These are phyloP conservation scores for Cadophora malorum DNA, from an alignment of 2,329 filamentous ascomycete species.

Conservation along the genomic window DNA sequence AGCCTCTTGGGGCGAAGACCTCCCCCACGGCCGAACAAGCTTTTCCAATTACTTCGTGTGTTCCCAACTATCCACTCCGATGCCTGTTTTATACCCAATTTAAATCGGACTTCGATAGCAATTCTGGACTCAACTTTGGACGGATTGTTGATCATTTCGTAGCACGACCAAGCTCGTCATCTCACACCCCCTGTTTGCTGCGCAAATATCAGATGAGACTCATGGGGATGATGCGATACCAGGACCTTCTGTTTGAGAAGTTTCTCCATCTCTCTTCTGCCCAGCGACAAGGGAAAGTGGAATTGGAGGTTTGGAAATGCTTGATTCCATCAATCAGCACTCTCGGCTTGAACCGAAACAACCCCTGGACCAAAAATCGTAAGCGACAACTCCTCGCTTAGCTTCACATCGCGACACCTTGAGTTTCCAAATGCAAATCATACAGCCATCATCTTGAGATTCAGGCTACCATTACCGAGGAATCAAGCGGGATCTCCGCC, in stretches of 20 bases:
- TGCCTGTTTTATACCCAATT: neutral
- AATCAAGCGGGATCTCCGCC: conserved; percentile 23
- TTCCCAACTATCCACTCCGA: neutral
- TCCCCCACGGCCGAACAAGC: neutral
- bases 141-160: neutral
- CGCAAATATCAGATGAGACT: neutral
- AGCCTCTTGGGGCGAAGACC: neutral
- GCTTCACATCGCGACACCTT: conserved; percentile 26
- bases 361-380: conserved; percentile 3
- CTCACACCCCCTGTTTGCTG: neutral
- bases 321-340: conserved; percentile 30
- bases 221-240: neutral
- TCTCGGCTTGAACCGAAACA: conserved; percentile 12
- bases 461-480: conserved; percentile 16
- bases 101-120: neutral
- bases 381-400: conserved; percentile 22
- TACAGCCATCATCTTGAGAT: conserved; percentile 16
- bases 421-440: conserved; percentile 24
- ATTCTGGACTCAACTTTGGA: neutral
- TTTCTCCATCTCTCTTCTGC: neutral
- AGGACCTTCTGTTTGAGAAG: neutral
- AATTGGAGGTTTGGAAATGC: neutral
- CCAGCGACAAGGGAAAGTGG: neutral
- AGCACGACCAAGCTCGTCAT: neutral
- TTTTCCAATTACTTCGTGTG: neutral